Evolutionary conservation across 192 early-diverging fungal genomes (phyloP), one percentile per base, ranked within the genome.

Genomic region (Coemansia sp.): DNA sequence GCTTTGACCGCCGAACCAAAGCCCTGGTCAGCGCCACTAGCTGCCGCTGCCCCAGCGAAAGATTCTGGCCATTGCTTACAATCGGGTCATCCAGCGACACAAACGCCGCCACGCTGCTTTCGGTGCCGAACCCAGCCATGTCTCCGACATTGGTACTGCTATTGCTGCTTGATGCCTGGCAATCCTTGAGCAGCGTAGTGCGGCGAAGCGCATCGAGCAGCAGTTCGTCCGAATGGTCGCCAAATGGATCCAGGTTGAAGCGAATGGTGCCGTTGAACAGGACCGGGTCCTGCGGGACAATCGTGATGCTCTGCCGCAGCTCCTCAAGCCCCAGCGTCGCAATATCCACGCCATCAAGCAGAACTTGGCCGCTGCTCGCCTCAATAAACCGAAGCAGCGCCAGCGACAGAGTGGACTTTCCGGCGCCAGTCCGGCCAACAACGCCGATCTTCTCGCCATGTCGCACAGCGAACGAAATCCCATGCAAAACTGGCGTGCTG

Each of bases 281-380:
- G 3, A 92, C 85, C 9, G 92, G 92, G 36, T 94, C 93, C 78
- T 97, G 93, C 23, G 94, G 92, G 77, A 95, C 91, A 53, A 95
- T 90, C 3, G 91, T 89, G 31, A 97, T 60, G 23, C 85, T 77
- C n/a, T 76, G 79, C 3, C 94, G 85, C 67, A 95, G 78, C 45
- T 90, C 88, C 59, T 90, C 84, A 36, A 92, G 74, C 24, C 90
- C 88, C 43, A 96, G 74, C 20, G 78, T 71, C 0, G 82, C 71
- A 43, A 94, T 90, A 62, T 94, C 86, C 18, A 94, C 70, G 14
- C 86, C 91, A 63, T 95, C 94, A 34, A 95, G 88, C 1, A 64
- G 36, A 40, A 95, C 88, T 1, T 51, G 50, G 14, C 92, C 91
- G 16, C 77, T 67, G 11, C 63, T 71, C 0, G 87, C 83, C 48